Base-by-base conservation (phyloP, 192 early-diverging fungal genomes). In the Neocallimastix lanati region DNA sequence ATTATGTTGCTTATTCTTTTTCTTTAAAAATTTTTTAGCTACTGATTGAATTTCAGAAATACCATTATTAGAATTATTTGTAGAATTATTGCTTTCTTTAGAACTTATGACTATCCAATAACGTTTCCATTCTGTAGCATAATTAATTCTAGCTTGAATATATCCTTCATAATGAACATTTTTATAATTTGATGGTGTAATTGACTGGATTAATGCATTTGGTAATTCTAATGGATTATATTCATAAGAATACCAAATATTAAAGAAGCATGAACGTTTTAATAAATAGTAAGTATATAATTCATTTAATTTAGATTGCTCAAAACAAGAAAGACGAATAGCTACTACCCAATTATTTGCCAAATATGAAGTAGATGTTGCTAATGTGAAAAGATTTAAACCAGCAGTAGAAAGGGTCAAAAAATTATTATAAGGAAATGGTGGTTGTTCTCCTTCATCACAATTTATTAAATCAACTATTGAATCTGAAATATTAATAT, bases 311-410 rank as follows among this genome's bases (percentile, higher is more conserved):
- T 80, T 82, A 12, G 77, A 35, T 21, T 78, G n/a, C 76, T 87
- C 86, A 81, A 84, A 87, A 12, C 78, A 58, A 5, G 82, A 79
- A 15, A 87, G 82, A 25, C 86, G 83, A n/a, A 87, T 83, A 28
- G 86, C 83, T 7, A 83, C 81, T 1, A 87, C 81, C 85, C 85
- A 87, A 27, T 78, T 81, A 76, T 87, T 87, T 29, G 35, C 28
- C 37, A 83, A 83, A 35, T 85, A 84, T 18, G 84, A 29, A 27
- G 86, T 87, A 29, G 76, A 76, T 30, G 79, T 76, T 11, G 86
- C 86, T 35, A 87, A 78, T 25, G 80, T 77, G 28, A 81, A 82
- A 35, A 87, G 76, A 37, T 87, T 86, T 21, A 84, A 85, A n/a
- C 84, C 86, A 18, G 79, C 79, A 21, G 83, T 83, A 28, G 81